Evolutionary conservation across 257 asterid species (phyloP).

Genomic region (Scutellaria minor): DNA sequence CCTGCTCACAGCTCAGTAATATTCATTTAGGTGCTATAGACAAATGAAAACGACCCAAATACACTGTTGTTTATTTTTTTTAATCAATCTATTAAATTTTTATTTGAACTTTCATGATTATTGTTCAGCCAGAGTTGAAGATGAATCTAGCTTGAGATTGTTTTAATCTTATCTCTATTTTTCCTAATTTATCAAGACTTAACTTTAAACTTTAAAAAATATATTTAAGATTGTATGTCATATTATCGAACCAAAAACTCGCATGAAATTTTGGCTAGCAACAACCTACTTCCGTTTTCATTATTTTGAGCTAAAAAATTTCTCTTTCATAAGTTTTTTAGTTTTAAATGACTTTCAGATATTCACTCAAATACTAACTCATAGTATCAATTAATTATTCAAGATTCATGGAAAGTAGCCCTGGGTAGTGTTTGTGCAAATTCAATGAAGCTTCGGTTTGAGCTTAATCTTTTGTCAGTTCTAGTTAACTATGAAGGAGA

Average conservation of each 20-base stretch:
- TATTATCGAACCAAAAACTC: not conserved
- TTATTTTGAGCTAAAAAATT: not conserved
- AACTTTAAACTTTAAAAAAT: not conserved
- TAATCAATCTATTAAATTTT: not conserved
- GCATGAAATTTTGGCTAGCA: not conserved
- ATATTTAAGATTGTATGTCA: not conserved
- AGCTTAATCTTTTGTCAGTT: not conserved
- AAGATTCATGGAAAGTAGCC: slow-evolving; percentile 1
- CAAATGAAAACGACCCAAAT: not conserved
- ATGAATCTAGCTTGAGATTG: not conserved
- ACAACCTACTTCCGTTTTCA: not conserved
- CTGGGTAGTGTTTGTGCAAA: not conserved
- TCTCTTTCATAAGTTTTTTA: not conserved
- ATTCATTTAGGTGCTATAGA: not conserved
- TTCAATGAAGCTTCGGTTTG: slow-evolving; percentile 32
- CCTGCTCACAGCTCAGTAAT: not conserved
- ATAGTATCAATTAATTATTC: slow-evolving; percentile 5
- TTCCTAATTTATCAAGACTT: not conserved
- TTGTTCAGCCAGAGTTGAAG: not conserved
- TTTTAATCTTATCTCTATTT: not conserved
- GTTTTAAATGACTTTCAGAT: not conserved
- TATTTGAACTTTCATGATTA: not conserved
- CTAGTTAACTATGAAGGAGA: not conserved
- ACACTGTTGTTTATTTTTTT: not conserved
- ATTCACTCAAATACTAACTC: not conserved